Percentiles rank a stretch among this genome's conserved stretches.
phyloP scores from a whole-genome alignment of 2,329 filamentous ascomycete genomes.

The Aspergillus bombycis region DNA sequence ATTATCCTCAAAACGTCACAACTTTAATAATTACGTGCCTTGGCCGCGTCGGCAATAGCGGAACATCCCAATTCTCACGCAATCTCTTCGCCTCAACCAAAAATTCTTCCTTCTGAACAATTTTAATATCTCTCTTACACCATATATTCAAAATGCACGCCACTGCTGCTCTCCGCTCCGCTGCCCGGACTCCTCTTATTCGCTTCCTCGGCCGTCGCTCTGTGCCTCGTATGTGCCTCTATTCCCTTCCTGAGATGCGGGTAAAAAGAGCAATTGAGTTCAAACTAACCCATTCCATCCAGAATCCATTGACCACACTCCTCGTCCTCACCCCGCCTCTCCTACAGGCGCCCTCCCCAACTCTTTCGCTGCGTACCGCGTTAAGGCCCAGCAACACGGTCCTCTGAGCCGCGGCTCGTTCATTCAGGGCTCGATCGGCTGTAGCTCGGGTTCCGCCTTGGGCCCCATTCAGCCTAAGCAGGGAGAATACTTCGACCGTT shows the following conservation, averaged over 20 bases:
- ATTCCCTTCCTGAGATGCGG: not conserved
- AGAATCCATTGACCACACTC: conserved; percentile 57
- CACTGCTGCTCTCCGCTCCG: conserved; percentile 45
- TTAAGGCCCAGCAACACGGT: conserved; percentile 67
- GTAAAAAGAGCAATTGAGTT: not conserved
- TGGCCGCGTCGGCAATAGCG: conserved; percentile 35
- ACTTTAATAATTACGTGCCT: conserved; percentile 14
- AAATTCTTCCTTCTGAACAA: conserved; percentile 16
- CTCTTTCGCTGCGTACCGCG: conserved; percentile 64
- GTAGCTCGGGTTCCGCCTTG: conserved; percentile 67
- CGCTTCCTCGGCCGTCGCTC: conserved; percentile 54
- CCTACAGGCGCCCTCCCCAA: conserved; percentile 59
- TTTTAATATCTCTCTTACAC: conserved; percentile 3
- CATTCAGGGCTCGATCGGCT: conserved; percentile 55
- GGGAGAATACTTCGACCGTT: conserved; percentile 85
- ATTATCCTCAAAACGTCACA: conserved; percentile 5
- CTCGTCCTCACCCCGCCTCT: conserved; percentile 62
- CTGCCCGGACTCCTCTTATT: conserved; percentile 51
- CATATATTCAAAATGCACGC: conserved; percentile 43
- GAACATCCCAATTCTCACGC: conserved; percentile 31
- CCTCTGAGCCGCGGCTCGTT: conserved; percentile 53
- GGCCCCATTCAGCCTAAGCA: conserved; percentile 71
- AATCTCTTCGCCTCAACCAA: conserved; percentile 18
- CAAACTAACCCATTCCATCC: conserved; percentile 7
- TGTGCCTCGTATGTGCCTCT: conserved; percentile 43